Conservation (phyloP, 768 basidiomycete genomes). For the Dioszegia hungarica region DNA sequence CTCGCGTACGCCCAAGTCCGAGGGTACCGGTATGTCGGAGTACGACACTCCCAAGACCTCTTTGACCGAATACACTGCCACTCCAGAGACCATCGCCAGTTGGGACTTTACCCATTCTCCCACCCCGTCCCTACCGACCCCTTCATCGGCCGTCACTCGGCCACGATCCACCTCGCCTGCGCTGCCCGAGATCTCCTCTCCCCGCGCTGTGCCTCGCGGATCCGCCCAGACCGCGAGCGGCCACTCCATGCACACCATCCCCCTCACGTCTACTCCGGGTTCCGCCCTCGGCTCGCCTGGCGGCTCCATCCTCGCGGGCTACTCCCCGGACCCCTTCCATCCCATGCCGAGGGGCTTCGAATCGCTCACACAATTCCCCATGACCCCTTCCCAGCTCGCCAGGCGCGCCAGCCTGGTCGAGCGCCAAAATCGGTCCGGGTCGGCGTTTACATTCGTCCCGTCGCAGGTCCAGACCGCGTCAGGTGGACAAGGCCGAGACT, state of each 20-base stretch:
- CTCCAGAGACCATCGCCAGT: conserved; percentile 24
- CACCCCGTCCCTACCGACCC: conserved; percentile 12
- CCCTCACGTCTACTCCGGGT: conserved; percentile 20
- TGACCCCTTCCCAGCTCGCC: conserved; percentile 25
- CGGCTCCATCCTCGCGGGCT: conserved; percentile 30
- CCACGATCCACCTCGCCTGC: conserved; percentile 15
- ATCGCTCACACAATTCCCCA: conserved; percentile 25
- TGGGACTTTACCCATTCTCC: conserved; percentile 21
- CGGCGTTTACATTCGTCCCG: conserved; percentile 9
- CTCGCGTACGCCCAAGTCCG: background rate
- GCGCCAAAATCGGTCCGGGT: background rate
- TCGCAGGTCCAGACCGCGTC: background rate
- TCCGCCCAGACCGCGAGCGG: background rate
- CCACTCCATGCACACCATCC: conserved; percentile 13
- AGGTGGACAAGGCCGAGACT: background rate
- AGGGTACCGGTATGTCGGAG: background rate
- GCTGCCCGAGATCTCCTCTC: conserved; percentile 1
- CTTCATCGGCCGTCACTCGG: conserved; percentile 24
- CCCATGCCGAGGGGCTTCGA: conserved; percentile 34
- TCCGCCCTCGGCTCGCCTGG: conserved; percentile 19
- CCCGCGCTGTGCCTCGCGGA: background rate
- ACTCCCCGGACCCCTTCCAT: conserved; percentile 36
- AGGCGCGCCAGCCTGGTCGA: conserved; percentile 14
- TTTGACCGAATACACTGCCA: conserved; percentile 25
- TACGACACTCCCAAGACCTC: conserved; percentile 23